Evolutionary conservation across 371 early-diverging fungal genomes (phyloP), one percentile per base, ranked within the genome.

Genomic region (Saksenaea vasiformis): DNA sequence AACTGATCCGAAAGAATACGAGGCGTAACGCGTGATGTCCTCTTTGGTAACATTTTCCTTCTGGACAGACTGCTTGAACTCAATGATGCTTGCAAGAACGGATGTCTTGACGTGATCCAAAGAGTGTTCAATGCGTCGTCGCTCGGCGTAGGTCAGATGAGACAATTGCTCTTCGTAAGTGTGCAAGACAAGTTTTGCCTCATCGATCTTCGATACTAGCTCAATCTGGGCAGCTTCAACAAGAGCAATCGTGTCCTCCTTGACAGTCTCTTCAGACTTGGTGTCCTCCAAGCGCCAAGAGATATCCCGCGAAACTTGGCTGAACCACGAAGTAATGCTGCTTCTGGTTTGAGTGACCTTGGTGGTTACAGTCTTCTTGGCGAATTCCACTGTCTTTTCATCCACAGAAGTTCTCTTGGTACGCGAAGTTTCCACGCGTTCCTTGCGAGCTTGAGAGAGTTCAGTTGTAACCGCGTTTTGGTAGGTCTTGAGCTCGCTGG

Each of bases 301-400:
- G 35, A 35, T 61, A 5, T 36, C 54, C 5, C 22, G n/a, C 28
- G 54, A 61, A 17, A 36, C 56, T 34, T 61, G 54, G 5, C 37
- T 28, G 15, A 53, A 53, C 51, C 51, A 54, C 15, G 64, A 62
- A 11, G 67, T 58, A 7, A 77, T 28, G 15, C 61, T 63, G 10
- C 70, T 69, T 56, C 74, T 65, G 15, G 71, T 72, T 28, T 71
- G 69, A 27, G 60, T 27, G 11, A 77, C 54, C 44, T 69, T 69
- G 54, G 61, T 58, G 2, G 61, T 53, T 13, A 35, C 35, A 54
- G 34, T 61, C 19, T 68, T 31, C 14, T 74, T 62, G 15, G 62
- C 31, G 15, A 43, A 24, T 34, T 68, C 59, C 31, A 58, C 71
- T n/a, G 56, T 35, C 8, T 57, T 60, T 15, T 68, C 58, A 13